These are phyloP conservation scores for Trichosporon coremiiforme DNA, from an alignment of 1,284 basidiomycete genomes.

Conservation along the genomic window DNA sequence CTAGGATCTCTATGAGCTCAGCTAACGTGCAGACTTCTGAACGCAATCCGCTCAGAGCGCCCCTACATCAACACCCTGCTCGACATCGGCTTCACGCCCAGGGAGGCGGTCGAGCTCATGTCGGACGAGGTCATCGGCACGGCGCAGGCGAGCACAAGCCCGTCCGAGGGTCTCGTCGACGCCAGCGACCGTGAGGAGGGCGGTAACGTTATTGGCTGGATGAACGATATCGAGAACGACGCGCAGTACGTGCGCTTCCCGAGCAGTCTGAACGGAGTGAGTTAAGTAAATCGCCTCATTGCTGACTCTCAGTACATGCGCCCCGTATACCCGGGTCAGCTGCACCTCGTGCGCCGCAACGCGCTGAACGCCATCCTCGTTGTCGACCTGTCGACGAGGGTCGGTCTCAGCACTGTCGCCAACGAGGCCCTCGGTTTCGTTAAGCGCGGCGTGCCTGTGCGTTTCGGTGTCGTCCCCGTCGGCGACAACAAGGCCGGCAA, in stretches of 20 bases:
- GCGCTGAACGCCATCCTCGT: slow-evolving; percentile 77
- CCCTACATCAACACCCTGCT: slow-evolving; percentile 66
- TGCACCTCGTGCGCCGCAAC: slow-evolving; percentile 72
- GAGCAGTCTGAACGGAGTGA: slow-evolving; percentile 36
- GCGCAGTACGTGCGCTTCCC: slow-evolving; percentile 57
- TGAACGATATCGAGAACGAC: slow-evolving; percentile 89
- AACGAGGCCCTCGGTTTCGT: slow-evolving; percentile 62
- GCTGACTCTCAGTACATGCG: slow-evolving; percentile 42
- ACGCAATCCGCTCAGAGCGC: slow-evolving; percentile 73
- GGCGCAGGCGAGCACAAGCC: slow-evolving; percentile 61
- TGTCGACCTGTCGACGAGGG: slow-evolving; percentile 71
- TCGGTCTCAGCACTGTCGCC: slow-evolving; percentile 66
- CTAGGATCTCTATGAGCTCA: slow-evolving; percentile 24
- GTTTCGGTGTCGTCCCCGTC: slow-evolving; percentile 80
- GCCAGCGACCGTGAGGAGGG: slow-evolving; percentile 82
- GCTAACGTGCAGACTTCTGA: slow-evolving; percentile 62
- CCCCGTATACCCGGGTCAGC: slow-evolving; percentile 65
- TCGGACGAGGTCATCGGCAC: slow-evolving; percentile 64
- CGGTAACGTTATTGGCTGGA: slow-evolving; percentile 73
- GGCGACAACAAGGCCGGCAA: slow-evolving; percentile 63
- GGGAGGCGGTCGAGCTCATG: slow-evolving; percentile 71
- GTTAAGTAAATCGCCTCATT: slow-evolving; percentile 13
- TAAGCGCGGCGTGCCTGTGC: slow-evolving; percentile 69
- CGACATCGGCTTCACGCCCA: slow-evolving; percentile 64
- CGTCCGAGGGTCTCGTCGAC: slow-evolving; percentile 77